Conservation (phyloP, 2,329 filamentous ascomycete genomes). For the Pseudocercospora cruenta region DNA sequence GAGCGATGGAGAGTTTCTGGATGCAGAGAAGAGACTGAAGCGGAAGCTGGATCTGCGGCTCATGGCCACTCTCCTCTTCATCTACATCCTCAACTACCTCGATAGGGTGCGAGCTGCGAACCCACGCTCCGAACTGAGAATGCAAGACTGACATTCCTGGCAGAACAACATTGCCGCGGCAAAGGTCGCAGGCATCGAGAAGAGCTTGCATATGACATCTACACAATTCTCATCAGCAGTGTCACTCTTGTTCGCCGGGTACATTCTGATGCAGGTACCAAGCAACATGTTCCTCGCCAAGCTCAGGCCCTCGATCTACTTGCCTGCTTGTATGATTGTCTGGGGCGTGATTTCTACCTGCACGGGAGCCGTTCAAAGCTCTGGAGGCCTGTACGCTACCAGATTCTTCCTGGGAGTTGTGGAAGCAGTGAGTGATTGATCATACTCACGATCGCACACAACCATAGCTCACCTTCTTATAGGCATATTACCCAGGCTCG, state of each 20-base stretch:
- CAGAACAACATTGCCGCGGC: constrained; percentile 17
- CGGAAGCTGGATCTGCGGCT: constrained; percentile 70
- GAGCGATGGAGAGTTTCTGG: constrained; percentile 8
- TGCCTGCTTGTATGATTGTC: constrained; percentile 31
- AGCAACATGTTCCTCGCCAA: constrained; percentile 37
- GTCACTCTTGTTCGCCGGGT: constrained; percentile 43
- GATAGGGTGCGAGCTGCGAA: constrained; percentile 39
- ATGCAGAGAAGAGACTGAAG: constrained; percentile 19
- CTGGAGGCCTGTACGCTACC: constrained; percentile 25
- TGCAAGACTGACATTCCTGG: neutral
- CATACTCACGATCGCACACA: no score
- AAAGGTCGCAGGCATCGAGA: constrained; percentile 44
- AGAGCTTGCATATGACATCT: constrained; percentile 47
- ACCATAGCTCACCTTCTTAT: no score
- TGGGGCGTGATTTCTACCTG: constrained; percentile 34
- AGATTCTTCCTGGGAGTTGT: constrained; percentile 28
- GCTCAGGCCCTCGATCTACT: constrained; percentile 32
- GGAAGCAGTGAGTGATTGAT: neutral
- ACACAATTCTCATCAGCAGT: constrained; percentile 44
- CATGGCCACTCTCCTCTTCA: constrained; percentile 69
- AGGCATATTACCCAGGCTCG: constrained; percentile 36
- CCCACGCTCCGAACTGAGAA: neutral
- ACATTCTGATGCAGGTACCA: constrained; percentile 32
- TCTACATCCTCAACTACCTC: constrained; percentile 76
- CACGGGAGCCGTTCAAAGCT: constrained; percentile 27